These are phyloP conservation scores for Syzygium syzygioides DNA, from an alignment of 441 rosid species.

Conservation along the genomic window DNA sequence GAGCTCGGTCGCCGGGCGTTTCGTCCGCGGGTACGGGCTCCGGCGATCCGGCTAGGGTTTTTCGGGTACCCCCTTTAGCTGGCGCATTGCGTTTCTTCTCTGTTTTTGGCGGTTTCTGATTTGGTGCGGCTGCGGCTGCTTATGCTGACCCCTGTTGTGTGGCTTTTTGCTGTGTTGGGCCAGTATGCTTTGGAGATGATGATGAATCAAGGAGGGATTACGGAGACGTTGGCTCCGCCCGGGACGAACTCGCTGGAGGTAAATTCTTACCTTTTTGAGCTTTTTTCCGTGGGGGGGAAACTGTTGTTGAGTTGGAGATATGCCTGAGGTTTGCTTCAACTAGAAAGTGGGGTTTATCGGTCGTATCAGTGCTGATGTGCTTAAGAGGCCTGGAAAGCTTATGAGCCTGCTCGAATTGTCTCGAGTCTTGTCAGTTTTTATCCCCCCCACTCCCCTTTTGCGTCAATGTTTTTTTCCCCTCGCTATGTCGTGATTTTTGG, in stretches of 20 bases:
- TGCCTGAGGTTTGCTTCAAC: background rate
- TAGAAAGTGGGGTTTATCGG: background rate
- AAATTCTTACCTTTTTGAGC: background rate
- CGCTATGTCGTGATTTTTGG: background rate
- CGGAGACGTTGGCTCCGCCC: conserved; percentile 49
- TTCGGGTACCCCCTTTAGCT: background rate
- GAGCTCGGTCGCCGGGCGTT: background rate
- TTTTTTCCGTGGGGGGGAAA: background rate
- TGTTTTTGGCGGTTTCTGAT: background rate
- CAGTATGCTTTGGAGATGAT: conserved; percentile 24
- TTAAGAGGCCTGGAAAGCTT: background rate
- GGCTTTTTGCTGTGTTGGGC: background rate
- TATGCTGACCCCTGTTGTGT: background rate
- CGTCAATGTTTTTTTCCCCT: background rate
- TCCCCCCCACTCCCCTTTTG: background rate
- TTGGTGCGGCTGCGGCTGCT: conserved; percentile 15
- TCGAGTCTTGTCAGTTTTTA: background rate
- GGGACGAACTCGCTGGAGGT: conserved; percentile 78
- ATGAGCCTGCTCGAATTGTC: background rate
- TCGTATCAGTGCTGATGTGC: background rate
- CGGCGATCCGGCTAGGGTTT: background rate
- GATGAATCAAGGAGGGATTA: conserved; percentile 79
- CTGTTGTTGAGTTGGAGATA: background rate
- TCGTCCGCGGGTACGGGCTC: background rate
- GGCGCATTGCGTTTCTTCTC: background rate